Evolutionary conservation across 192 early-diverging fungal species (phyloP).

Genomic region (Coemansia sp.): DNA sequence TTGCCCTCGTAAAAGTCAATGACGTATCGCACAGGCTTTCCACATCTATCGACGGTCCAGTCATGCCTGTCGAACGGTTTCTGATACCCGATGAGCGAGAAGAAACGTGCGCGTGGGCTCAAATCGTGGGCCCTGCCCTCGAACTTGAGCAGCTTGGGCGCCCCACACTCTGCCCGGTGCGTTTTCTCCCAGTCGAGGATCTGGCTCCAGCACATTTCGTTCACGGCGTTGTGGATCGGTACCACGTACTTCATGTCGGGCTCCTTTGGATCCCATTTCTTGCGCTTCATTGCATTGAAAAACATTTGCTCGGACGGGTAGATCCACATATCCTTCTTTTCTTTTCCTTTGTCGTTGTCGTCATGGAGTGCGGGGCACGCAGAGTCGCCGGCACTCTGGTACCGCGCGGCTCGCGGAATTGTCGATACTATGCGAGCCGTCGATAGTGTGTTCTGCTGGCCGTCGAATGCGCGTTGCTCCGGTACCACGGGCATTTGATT

Average conservation of each 20-base stretch:
- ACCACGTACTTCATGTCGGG: constrained; percentile 86
- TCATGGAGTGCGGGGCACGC: constrained; percentile 30
- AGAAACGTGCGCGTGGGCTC: constrained; percentile 43
- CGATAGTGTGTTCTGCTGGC: constrained; percentile 56
- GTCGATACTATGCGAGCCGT: constrained; percentile 70
- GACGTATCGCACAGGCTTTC: constrained; percentile 78
- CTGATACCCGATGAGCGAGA: constrained; percentile 57
- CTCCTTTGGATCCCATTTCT: constrained; percentile 81
- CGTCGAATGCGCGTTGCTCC: constrained; percentile 46
- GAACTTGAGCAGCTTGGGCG: constrained; percentile 47
- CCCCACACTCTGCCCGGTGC: constrained; percentile 25
- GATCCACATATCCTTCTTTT: constrained; percentile 63
- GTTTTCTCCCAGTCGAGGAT: constrained; percentile 81
- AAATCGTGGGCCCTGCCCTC: constrained; percentile 44
- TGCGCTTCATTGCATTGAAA: constrained; percentile 93
- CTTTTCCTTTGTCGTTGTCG: constrained; percentile 8
- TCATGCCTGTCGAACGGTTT: constrained; percentile 93
- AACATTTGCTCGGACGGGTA: constrained; percentile 96
- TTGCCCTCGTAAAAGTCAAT: constrained; percentile 90
- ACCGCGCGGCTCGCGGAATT: constrained; percentile 69
- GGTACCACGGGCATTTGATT: constrained; percentile 68
- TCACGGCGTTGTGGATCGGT: constrained; percentile 93
- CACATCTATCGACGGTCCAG: constrained; percentile 93
- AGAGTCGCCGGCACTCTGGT: constrained; percentile 51
- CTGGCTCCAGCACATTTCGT: constrained; percentile 85